phyloP scores from a whole-genome alignment of 176 grass and related monocot genomes.

The Triticum turgidum region DNA sequence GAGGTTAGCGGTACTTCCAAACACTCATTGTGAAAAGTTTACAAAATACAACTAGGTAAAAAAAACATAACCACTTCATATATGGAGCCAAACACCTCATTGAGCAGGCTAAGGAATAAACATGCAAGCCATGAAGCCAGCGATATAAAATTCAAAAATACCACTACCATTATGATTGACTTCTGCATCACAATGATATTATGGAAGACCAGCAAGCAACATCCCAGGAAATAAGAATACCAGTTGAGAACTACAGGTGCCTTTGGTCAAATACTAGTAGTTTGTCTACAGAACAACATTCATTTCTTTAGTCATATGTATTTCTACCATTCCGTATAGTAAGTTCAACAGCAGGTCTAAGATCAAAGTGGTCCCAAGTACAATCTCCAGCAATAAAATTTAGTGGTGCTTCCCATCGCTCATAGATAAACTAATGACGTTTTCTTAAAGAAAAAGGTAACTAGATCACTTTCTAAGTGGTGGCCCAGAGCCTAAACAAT shows the following conservation, averaged over 20 bases:
- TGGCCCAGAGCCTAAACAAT: slow-evolving; percentile 17
- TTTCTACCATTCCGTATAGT: neutral
- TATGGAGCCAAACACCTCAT: neutral
- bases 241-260: neutral
- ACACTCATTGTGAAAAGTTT: neutral
- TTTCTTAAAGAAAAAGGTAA: neutral
- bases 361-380: neutral
- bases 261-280: neutral
- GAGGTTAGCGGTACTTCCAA: neutral
- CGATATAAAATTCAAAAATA: neutral
- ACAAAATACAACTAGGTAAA: neutral
- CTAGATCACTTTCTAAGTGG: neutral
- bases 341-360: slow-evolving; percentile 4
- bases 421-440: neutral
- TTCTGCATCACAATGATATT: neutral
- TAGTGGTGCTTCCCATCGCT: neutral
- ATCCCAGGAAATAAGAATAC: neutral
- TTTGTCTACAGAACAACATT: neutral
- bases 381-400: neutral
- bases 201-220: neutral
- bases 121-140: neutral
- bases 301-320: neutral
- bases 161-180: neutral
- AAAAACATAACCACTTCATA: neutral
- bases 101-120: neutral